Conservation (phyloP, 768 basidiomycete species). For the Coprinopsis marcescibilis region DNA sequence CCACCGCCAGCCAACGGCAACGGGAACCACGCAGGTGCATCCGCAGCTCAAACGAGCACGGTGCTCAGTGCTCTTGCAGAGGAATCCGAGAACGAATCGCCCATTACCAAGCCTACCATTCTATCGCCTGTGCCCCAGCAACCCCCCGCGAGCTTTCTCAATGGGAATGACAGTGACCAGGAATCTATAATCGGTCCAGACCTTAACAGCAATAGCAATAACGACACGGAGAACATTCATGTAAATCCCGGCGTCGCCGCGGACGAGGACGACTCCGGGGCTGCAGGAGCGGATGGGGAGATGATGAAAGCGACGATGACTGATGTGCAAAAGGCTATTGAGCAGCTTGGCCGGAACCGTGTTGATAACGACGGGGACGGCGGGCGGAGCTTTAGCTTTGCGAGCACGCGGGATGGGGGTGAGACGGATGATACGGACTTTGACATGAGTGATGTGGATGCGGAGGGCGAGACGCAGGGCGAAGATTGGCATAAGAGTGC, state of each 20-base stretch:
- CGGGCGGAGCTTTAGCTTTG: conserved; percentile 70
- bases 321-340: conserved; percentile 86
- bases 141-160: conserved; percentile 24
- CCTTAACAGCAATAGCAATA: conserved; percentile 16
- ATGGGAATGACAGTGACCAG: too few relatives aligned
- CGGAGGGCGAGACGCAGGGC: conserved; percentile 27
- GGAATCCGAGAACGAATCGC: conserved; percentile 37
- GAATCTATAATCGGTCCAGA: too few relatives aligned
- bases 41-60: conserved; percentile 9
- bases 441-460: conserved; percentile 42
- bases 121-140: conserved; percentile 32
- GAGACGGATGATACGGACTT: conserved; percentile 54
- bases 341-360: conserved; percentile 62
- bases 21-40: not conserved
- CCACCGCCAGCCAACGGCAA: conserved; percentile 29
- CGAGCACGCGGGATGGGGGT: conserved; percentile 52
- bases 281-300: conserved; percentile 38
- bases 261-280: too few relatives aligned
- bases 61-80: conserved; percentile 42
- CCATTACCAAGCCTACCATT: conserved; percentile 20
- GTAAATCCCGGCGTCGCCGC: too few relatives aligned
- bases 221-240: conserved; percentile 15
- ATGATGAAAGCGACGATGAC: conserved; percentile 87
- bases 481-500: conserved; percentile 64
- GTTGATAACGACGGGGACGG: conserved; percentile 51